phyloP scores from a whole-genome alignment of 169 alveolate species.

The Ichthyophthirius multifiliis region DNA sequence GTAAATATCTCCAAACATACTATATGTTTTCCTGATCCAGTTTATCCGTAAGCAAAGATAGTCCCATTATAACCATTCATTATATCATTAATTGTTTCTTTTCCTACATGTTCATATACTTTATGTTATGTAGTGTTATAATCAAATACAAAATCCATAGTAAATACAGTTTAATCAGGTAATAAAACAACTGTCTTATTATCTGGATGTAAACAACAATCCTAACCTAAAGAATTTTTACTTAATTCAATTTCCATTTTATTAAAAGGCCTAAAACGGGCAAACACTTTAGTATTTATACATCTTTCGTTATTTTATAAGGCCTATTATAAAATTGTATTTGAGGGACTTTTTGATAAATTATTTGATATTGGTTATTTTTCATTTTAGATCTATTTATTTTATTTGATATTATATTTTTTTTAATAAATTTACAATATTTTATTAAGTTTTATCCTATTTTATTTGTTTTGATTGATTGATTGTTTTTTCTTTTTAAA shows the following conservation, averaged over 20 bases:
- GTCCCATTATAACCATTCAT: conserved; percentile 78
- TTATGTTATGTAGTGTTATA: conserved; percentile 40
- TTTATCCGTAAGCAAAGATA: conserved; percentile 66
- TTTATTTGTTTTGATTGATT: no score
- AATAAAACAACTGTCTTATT: conserved; percentile 8
- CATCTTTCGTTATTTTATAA: background rate
- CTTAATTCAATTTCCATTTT: conserved; percentile 16
- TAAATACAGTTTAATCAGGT: conserved; percentile 48
- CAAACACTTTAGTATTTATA: conserved; percentile 41
- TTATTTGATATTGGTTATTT: no score
- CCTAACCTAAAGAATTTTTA: conserved; percentile 25
- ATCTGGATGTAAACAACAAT: conserved; percentile 35
- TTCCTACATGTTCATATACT: conserved; percentile 70
- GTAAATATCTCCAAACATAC: conserved; percentile 85
- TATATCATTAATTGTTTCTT: conserved; percentile 64
- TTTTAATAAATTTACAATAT: no score
- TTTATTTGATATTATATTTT: no score
- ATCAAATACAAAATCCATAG: conserved; percentile 71
- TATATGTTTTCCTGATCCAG: conserved; percentile 80
- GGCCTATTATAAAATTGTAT: background rate
- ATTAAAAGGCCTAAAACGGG: conserved; percentile 52
- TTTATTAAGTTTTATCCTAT: no score
- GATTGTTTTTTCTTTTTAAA: no score
- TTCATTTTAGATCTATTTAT: no score
- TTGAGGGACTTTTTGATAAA: background rate